Evolutionary conservation across 306 rosid genomes (phyloP).

Genomic region (Dryas octopetala): DNA sequence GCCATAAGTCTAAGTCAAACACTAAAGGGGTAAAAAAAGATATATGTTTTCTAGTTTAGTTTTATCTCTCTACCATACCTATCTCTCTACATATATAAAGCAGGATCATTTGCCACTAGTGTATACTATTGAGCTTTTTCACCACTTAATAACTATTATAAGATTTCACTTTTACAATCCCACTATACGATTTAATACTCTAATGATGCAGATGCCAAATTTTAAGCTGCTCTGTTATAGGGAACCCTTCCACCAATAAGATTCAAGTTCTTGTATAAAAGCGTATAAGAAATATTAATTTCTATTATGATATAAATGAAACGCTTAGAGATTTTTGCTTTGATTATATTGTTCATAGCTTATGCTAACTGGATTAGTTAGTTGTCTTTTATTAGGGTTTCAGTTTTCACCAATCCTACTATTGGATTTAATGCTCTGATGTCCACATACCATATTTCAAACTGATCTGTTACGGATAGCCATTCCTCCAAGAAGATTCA

Average conservation of each 20-base stretch:
- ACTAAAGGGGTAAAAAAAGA: conserved; percentile 60
- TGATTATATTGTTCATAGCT: neutral
- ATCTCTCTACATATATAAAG: no score
- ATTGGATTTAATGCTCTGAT: neutral
- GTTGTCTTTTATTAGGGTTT: neutral
- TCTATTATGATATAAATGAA: neutral
- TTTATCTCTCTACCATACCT: neutral
- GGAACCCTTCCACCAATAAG: neutral
- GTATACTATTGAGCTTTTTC: neutral
- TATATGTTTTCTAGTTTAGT: neutral
- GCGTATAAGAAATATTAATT: neutral
- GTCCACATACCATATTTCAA: neutral
- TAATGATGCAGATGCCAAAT: neutral
- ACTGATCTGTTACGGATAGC: neutral
- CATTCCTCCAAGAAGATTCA: neutral
- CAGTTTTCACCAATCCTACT: neutral
- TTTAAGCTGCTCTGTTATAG: neutral
- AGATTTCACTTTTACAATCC: neutral
- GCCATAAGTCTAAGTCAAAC: conserved; percentile 59
- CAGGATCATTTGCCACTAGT: neutral
- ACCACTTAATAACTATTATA: neutral
- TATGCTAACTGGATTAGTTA: neutral
- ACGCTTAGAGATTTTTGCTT: neutral
- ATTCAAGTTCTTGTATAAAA: neutral
- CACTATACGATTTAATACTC: neutral